A percentile compares a stretch with the other conserved stretches of the same genome.
phyloP scores from a whole-genome alignment of 2,329 filamentous ascomycete species.

The Xylaria sp. region DNA sequence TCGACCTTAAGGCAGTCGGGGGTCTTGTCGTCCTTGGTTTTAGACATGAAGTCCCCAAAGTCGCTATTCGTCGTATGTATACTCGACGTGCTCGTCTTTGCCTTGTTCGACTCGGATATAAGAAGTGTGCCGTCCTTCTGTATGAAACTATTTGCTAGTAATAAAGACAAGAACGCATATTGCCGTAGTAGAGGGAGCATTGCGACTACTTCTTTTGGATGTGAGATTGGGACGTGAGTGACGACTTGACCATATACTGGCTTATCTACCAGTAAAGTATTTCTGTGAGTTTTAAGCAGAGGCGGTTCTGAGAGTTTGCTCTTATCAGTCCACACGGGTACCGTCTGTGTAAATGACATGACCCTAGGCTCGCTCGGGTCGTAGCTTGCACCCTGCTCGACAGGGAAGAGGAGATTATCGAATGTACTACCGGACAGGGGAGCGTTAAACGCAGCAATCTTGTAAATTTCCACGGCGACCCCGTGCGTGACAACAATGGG shows the following conservation, averaged over 20 bases:
- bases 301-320: constrained; percentile 46
- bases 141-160: constrained; percentile 72
- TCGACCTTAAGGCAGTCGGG: constrained; percentile 53
- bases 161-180: constrained; percentile 74
- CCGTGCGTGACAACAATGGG: constrained; percentile 75
- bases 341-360: constrained; percentile 60
- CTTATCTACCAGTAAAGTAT: constrained; percentile 76
- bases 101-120: constrained; percentile 34
- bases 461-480: constrained; percentile 71
- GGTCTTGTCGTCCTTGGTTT: constrained; percentile 11
- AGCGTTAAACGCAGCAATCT: constrained; percentile 62
- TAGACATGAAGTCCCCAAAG: constrained; percentile 40
- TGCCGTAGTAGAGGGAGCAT: constrained; percentile 81
- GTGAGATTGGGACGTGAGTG: constrained; percentile 77
- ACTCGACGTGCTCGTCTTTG: constrained; percentile 36
- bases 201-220: constrained; percentile 79
- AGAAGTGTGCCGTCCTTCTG: constrained; percentile 47
- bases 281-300: constrained; percentile 58
- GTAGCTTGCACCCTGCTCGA: constrained; percentile 59
- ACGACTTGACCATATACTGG: constrained; percentile 76
- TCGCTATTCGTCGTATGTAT: constrained; percentile 41
- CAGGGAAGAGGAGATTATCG: constrained; percentile 68
- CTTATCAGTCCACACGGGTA: constrained; percentile 55
- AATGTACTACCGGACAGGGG: constrained; percentile 61
- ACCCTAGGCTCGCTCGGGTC: constrained; percentile 69